Percentiles rank a stretch among this genome's conserved stretches.
Evolutionary conservation across 2,329 filamentous ascomycete genomes (phyloP).

Genomic region (Sclerotinia subarctica): DNA sequence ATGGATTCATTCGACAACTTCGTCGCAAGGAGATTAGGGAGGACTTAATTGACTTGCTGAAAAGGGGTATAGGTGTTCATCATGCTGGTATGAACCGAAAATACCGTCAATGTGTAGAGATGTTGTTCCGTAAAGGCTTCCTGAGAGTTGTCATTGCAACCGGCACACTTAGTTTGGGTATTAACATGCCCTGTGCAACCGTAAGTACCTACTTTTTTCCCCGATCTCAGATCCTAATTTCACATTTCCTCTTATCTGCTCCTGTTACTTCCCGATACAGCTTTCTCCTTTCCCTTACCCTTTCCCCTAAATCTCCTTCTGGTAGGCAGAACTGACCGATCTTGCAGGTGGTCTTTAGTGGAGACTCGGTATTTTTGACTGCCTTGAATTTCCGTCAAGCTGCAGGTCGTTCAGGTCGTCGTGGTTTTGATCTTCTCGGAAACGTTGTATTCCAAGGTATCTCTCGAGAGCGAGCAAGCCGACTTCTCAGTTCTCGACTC

Average conservation of each 20-base stretch:
- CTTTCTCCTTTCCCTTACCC: too few relatives aligned
- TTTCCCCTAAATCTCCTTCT: too few relatives aligned
- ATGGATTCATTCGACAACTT: slow-evolving; percentile 51
- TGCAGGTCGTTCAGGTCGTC: slow-evolving; percentile 72
- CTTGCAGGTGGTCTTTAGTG: slow-evolving; percentile 59
- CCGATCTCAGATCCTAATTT: too few relatives aligned
- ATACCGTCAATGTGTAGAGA: slow-evolving; percentile 71
- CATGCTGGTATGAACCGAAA: slow-evolving; percentile 77
- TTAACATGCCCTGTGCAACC: slow-evolving; percentile 83
- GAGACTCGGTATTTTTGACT: slow-evolving; percentile 70
- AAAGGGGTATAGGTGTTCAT: slow-evolving; percentile 70
- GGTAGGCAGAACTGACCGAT: too few relatives aligned
- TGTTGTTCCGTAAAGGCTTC: slow-evolving; percentile 70
- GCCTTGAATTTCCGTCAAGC: slow-evolving; percentile 75
- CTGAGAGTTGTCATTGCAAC: slow-evolving; percentile 70
- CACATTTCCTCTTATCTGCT: too few relatives aligned
- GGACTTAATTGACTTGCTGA: slow-evolving; percentile 58
- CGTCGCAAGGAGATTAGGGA: slow-evolving; percentile 48
- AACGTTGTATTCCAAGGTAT: slow-evolving; percentile 78
- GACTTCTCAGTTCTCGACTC: slow-evolving; percentile 69
- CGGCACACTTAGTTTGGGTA: slow-evolving; percentile 71
- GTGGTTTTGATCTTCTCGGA: slow-evolving; percentile 76
- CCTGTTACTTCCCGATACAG: too few relatives aligned
- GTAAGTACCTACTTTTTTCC: slow-evolving; percentile 34
- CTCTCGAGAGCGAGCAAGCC: slow-evolving; percentile 55